A percentile compares a stretch with the other conserved stretches of the same genome.
Evolutionary conservation across 257 asterid species (phyloP).

Genomic region (Scutellaria barbata): DNA sequence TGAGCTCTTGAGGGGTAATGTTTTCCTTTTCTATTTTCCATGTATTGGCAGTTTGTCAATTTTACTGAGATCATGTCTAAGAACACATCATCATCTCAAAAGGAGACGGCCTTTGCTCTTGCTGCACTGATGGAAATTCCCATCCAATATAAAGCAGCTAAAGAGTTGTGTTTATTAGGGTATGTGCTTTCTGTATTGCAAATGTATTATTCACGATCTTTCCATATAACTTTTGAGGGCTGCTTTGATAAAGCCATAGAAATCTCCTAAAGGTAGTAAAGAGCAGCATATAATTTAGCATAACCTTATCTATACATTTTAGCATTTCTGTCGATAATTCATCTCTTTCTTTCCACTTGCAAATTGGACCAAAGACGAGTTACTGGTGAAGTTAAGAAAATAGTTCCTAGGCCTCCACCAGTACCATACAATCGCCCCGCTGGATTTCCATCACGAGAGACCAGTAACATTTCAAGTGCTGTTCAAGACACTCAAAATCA

Average conservation of each 20-base stretch:
- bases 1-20: constrained; percentile 20
- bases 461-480: constrained; percentile 43
- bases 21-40: constrained; percentile 3
- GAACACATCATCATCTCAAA: constrained; percentile 47
- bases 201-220: constrained; percentile 7
- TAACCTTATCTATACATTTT: neutral
- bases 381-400: constrained; percentile 67
- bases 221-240: neutral
- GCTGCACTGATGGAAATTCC: constrained; percentile 94
- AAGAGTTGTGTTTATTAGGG: constrained; percentile 69
- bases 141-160: constrained; percentile 71
- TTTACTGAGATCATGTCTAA: constrained; percentile 72
- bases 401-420: constrained; percentile 70
- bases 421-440: constrained; percentile 46
- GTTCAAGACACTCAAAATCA: constrained; percentile 56
- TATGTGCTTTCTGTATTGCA: constrained; percentile 37
- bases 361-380: constrained; percentile 48
- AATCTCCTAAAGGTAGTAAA: constrained; percentile 3
- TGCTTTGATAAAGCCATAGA: neutral
- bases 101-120: constrained; percentile 82
- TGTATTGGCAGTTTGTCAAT: constrained; percentile 68
- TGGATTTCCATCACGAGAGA: constrained; percentile 38
- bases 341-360: constrained; percentile 29
- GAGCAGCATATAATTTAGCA: constrained; percentile 15
- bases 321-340: constrained; percentile 13